These are phyloP conservation scores for Farysia itapuensis DNA, from an alignment of 1,284 basidiomycete genomes.

Conservation along the genomic window DNA sequence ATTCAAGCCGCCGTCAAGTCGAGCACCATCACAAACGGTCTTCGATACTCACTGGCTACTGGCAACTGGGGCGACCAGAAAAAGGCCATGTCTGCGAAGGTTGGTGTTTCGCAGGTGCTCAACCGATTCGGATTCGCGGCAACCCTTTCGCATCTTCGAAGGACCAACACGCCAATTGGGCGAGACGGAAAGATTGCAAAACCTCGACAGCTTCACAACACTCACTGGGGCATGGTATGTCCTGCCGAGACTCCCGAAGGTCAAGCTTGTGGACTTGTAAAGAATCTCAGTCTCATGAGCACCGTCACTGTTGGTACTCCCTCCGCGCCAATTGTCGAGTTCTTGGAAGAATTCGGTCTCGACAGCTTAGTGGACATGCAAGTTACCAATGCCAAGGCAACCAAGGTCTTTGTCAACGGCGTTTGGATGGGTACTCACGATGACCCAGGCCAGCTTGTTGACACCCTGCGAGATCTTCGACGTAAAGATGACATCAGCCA, in stretches of 20 bases:
- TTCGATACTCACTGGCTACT: constrained; percentile 96
- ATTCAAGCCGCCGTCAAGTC: constrained; percentile 84
- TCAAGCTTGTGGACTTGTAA: constrained; percentile 97
- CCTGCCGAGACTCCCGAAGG: constrained; percentile 99
- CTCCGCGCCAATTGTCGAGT: constrained; percentile 95
- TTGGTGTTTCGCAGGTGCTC: constrained; percentile 94
- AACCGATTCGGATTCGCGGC: constrained; percentile 99
- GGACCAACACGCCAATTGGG: constrained; percentile 96
- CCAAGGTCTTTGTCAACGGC: constrained; percentile 98
- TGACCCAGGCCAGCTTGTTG: constrained; percentile 86
- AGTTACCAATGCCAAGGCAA: constrained; percentile 61
- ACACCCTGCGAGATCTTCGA: constrained; percentile 87
- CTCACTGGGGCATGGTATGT: constrained; percentile 97
- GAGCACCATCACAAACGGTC: constrained; percentile 95
- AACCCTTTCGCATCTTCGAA: constrained; percentile 93
- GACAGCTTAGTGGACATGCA: constrained; percentile 55
- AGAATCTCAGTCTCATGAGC: constrained; percentile 96
- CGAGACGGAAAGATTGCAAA: constrained; percentile 99
- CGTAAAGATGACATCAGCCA: constrained; percentile 93
- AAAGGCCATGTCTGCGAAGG: constrained; percentile 95
- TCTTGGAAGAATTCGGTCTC: constrained; percentile 90
- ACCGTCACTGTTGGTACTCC: constrained; percentile 97
- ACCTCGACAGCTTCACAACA: constrained; percentile 97
- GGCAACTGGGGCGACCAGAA: constrained; percentile 99
- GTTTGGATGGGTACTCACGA: constrained; percentile 99